These are phyloP conservation scores for Vicia sativa DNA, from an alignment of 306 rosid species.

Conservation along the genomic window DNA sequence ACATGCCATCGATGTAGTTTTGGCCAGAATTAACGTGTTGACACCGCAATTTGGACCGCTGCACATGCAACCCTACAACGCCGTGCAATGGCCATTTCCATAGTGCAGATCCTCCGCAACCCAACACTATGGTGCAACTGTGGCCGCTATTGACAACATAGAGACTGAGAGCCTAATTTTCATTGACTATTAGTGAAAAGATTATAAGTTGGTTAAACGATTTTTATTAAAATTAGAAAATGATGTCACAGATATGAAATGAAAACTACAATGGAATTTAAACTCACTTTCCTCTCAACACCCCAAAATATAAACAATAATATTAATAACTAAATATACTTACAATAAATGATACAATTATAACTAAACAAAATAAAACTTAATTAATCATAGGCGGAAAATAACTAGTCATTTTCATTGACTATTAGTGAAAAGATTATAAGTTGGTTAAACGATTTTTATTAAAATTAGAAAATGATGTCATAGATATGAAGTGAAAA, in stretches of 20 bases:
- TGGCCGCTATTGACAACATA: not conserved
- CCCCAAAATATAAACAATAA: too few species aligned
- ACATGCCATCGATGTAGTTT: not conserved
- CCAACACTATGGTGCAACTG: not conserved
- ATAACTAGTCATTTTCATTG: too few species aligned
- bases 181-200: not conserved
- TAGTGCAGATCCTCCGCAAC: not conserved
- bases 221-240: conserved; percentile 14
- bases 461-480: too few species aligned
- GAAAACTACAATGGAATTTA: conserved; percentile 4
- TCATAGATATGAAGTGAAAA: too few species aligned
- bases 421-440: too few species aligned
- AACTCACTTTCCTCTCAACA: too few species aligned
- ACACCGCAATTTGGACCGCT: not conserved
- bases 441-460: too few species aligned
- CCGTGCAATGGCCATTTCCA: not conserved
- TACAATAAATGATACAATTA: too few species aligned
- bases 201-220: conserved; percentile 3
- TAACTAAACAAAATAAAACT: too few species aligned
- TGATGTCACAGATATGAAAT: conserved; percentile 7
- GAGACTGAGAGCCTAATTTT: not conserved
- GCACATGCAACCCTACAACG: not conserved
- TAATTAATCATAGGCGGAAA: too few species aligned
- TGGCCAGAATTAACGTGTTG: not conserved
- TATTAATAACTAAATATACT: too few species aligned